Evolutionary conservation across 169 alveolate species (phyloP).

Genomic region (Hepatocystis sp.): DNA sequence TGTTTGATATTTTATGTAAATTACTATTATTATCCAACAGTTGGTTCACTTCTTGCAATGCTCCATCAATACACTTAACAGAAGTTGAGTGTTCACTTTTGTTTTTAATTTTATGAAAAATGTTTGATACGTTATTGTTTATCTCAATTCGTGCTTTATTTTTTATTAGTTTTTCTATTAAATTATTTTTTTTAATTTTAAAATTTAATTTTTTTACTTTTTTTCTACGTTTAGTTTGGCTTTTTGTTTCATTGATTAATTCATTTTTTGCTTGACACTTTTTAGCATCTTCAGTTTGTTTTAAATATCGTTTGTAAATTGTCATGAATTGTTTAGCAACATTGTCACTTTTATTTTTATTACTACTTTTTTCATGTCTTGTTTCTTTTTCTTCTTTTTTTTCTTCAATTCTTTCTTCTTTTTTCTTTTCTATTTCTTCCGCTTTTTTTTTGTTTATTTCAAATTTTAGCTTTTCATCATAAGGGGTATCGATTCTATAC

Average conservation of each 20-base stretch:
- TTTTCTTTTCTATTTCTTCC: constrained; percentile 6
- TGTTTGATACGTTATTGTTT: too few species aligned
- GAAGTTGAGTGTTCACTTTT: too few species aligned
- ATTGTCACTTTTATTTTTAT: neutral
- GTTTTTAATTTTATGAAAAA: too few species aligned
- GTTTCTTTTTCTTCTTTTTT: neutral
- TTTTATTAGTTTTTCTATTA: constrained; percentile 58
- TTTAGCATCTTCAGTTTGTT: constrained; percentile 28
- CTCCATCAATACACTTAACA: too few species aligned
- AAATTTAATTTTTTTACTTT: constrained; percentile 58
- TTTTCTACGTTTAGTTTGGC: constrained; percentile 36
- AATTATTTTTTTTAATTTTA: constrained; percentile 53
- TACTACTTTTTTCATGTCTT: neutral
- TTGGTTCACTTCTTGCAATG: too few species aligned
- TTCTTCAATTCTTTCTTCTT: constrained; percentile 1
- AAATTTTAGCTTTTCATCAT: constrained; percentile 32
- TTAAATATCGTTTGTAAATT: constrained; percentile 28
- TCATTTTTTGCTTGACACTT: constrained; percentile 46
- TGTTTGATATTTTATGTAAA: too few species aligned
- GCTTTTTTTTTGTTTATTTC: constrained; percentile 1
- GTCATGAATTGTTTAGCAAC: constrained; percentile 32
- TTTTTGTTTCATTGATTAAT: constrained; percentile 34
- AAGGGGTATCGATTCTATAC: constrained; percentile 47
- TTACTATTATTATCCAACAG: too few species aligned
- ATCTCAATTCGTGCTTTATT: too few species aligned